Conservation (phyloP, 2,329 filamentous ascomycete genomes). For the Lachnellula occidentalis region DNA sequence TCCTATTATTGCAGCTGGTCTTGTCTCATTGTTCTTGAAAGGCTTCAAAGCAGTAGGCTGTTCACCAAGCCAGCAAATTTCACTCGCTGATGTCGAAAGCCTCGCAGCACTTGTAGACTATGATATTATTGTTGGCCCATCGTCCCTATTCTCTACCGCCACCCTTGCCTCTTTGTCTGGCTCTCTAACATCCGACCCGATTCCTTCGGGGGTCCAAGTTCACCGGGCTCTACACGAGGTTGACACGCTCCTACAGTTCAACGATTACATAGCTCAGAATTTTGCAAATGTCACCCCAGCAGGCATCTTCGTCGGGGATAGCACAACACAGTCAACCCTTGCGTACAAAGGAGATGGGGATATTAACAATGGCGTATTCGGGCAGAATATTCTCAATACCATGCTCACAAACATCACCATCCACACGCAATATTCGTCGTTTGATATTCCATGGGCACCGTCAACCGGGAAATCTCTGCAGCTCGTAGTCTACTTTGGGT, state of each 20-base stretch:
- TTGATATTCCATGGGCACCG: slow-evolving; percentile 68
- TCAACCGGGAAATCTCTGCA: slow-evolving; percentile 68
- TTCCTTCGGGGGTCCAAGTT: slow-evolving; percentile 13
- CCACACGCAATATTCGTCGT: slow-evolving; percentile 64
- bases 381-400: slow-evolving; percentile 62
- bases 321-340: slow-evolving; percentile 54
- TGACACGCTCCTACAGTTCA: slow-evolving; percentile 63
- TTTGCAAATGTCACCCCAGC: slow-evolving; percentile 68
- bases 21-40: slow-evolving; percentile 72
- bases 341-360: slow-evolving; percentile 64
- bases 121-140: slow-evolving; percentile 38
- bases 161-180: slow-evolving; percentile 19
- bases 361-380: slow-evolving; percentile 51
- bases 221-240: slow-evolving; percentile 36
- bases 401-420: slow-evolving; percentile 64
- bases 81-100: slow-evolving; percentile 32
- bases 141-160: slow-evolving; percentile 34
- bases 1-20: slow-evolving; percentile 71
- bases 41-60: slow-evolving; percentile 49
- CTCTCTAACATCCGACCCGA: slow-evolving; percentile 18
- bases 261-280: slow-evolving; percentile 54
- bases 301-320: slow-evolving; percentile 71
- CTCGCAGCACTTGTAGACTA: slow-evolving; percentile 19
- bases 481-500: slow-evolving; percentile 73
- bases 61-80: slow-evolving; percentile 43